A percentile compares a stretch with the other conserved stretches of the same genome.
Conservation (phyloP, 352 stramenopile genomes). For the Pythium aphanidermatum region DNA sequence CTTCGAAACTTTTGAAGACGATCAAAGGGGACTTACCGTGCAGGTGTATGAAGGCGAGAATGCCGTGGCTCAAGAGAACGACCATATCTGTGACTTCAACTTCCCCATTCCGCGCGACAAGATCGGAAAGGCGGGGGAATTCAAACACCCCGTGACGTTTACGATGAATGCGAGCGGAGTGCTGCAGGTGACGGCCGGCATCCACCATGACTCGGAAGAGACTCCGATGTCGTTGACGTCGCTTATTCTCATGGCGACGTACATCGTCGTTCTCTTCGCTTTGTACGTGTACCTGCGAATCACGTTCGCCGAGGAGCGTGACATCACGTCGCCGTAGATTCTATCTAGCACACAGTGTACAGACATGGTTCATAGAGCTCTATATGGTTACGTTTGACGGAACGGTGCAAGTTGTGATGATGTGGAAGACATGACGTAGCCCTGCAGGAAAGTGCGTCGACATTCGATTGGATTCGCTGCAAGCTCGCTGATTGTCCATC, state of each 20-base stretch:
- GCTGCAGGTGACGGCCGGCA: conserved; percentile 72
- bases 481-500: conserved; percentile 1
- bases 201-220: conserved; percentile 75
- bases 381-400: conserved; percentile 3
- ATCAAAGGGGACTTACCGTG: conserved; percentile 62
- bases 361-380: too few species aligned
- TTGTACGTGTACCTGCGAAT: conserved; percentile 69
- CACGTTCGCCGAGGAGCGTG: conserved; percentile 52
- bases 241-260: conserved; percentile 42
- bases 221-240: conserved; percentile 64
- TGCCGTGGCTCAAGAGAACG: conserved; percentile 73
- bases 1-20: conserved; percentile 75
- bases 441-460: conserved; percentile 14
- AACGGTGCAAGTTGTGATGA: conserved; percentile 14
- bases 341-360: too few species aligned
- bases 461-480: not conserved
- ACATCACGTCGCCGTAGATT: conserved; percentile 27
- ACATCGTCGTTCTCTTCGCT: conserved; percentile 36
- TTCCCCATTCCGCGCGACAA: conserved; percentile 69
- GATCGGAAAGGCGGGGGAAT: conserved; percentile 64
- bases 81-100: conserved; percentile 85
- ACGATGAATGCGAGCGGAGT: conserved; percentile 84
- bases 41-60: conserved; percentile 80
- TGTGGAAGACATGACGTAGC: conserved; percentile 18
- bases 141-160: conserved; percentile 77